Conservation (phyloP, 306 rosid species). For the Pterocarpus santalinus region DNA sequence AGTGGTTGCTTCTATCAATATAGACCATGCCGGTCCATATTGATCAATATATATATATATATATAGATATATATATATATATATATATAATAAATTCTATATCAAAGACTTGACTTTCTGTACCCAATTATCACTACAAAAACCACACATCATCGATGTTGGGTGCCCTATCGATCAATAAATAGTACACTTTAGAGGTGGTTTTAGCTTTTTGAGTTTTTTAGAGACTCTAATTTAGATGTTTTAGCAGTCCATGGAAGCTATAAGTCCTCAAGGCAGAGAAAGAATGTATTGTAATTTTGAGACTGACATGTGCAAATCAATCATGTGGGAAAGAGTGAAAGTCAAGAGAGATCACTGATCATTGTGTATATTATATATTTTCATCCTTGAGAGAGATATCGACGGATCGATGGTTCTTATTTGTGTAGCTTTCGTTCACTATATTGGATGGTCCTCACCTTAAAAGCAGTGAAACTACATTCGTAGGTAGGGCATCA, state of each 20-base stretch:
- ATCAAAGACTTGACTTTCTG: slow-evolving; percentile 1
- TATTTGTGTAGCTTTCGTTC: slow-evolving; percentile 40
- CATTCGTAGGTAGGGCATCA: slow-evolving; percentile 24
- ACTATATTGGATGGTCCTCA: slow-evolving; percentile 54
- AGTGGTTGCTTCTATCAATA: neutral
- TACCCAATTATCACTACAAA: neutral
- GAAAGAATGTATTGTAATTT: neutral
- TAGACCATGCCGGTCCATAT: slow-evolving; percentile 27
- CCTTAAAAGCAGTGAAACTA: slow-evolving; percentile 52
- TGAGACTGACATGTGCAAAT: neutral
- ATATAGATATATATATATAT: too few relatives aligned
- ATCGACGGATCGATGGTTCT: slow-evolving; percentile 46
- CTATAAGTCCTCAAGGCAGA: neutral
- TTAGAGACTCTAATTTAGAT: neutral
- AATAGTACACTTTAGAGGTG: neutral
- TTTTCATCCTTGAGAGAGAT: slow-evolving; percentile 11
- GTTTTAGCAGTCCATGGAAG: neutral
- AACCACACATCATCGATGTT: neutral
- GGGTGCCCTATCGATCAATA: slow-evolving; percentile 1
- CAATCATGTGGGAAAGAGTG: slow-evolving; percentile 17
- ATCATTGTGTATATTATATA: neutral
- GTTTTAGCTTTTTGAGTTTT: neutral
- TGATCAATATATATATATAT: neutral
- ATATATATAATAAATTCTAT: neutral
- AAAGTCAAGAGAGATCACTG: slow-evolving; percentile 12